Base-by-base conservation (phyloP, 1,284 basidiomycete species). In the Heimioporus retisporus region DNA sequence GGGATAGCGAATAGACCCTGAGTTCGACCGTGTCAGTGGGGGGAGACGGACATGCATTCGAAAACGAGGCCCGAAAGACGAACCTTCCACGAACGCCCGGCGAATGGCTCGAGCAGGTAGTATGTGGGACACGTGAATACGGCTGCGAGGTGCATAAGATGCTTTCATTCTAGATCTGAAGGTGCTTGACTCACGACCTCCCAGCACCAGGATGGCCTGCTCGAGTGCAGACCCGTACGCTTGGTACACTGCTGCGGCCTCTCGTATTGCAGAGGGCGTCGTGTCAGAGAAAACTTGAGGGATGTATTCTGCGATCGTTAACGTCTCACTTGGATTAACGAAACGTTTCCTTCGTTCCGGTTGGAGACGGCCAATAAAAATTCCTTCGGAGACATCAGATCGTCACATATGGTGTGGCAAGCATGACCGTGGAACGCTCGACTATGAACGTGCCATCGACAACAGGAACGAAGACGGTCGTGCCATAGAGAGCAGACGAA, bases 391-490 rank as follows among this genome's bases (percentile, higher is more conserved):
- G 28, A 28, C 28, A 28, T 28, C 28, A 28, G 28, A 28, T 28
- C 28, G 28, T 28, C 28, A 28, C 28, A 28, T 28, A 28, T 28
- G 28, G 28, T 28, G 28, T 28, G 28, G 28, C 23, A 21, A 82
- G 68, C 1, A 75, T 74, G 53, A 69, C 61, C 7, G 70, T 72
- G 4, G 80, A 79, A 19, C 74, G 68, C 65, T 82, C 79, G 13
- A 73, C 59, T 46, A 81, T 80, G 61, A 80, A 78, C 6, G 69
- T 71, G 1, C 28, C 28, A 28, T 28, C 28, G 28, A 28, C 28
- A 28, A 28, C 28, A 28, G 28, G 28, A 28, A 28, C 28, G 28
- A 28, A 28, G 28, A 28, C 28, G 28, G 28, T 28, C 28, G 28
- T 28, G 28, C 76, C 80, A 61, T 63, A 74, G 68, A 81, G 79